Percentiles rank a stretch among this genome's conserved stretches.
Conservation (phyloP, 352 stramenopile species). For the Albugo laibachii region DNA sequence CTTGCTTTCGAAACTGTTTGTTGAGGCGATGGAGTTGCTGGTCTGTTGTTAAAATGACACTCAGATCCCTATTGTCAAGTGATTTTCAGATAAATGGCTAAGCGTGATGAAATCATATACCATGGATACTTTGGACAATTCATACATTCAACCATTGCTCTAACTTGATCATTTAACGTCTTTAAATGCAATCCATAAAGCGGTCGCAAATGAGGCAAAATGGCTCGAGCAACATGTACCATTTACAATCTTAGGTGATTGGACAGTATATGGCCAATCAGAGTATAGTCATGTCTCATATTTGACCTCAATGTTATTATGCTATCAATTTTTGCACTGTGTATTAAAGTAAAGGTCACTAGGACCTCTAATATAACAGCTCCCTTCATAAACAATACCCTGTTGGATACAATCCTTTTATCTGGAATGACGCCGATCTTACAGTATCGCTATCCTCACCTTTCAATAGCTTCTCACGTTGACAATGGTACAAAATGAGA, state of each 20-base stretch:
- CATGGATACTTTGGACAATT: constrained; percentile 35
- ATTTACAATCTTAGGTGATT: constrained; percentile 6
- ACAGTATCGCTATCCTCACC: not conserved
- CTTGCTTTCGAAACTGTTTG: constrained; percentile 41
- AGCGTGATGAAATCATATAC: constrained; percentile 11
- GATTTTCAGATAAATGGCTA: not conserved
- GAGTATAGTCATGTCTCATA: too few species aligned
- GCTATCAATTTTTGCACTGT: too few species aligned
- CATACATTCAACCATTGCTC: constrained; percentile 46
- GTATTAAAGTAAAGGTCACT: too few species aligned
- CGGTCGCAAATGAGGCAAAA: constrained; percentile 16
- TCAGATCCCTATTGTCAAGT: constrained; percentile 25
- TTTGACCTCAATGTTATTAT: too few species aligned
- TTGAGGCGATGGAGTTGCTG: constrained; percentile 60
- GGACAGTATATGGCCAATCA: too few species aligned
- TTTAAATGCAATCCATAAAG: constrained; percentile 18
- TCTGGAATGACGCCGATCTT: not conserved
- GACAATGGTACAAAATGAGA: not conserved
- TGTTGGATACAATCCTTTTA: too few species aligned
- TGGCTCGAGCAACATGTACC: constrained; percentile 35
- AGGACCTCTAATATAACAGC: too few species aligned
- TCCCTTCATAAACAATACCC: too few species aligned
- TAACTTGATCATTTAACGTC: constrained; percentile 33
- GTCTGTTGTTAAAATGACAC: constrained; percentile 64
- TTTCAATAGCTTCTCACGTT: not conserved